Evolutionary conservation across 257 asterid genomes (phyloP), one percentile per base, ranked within the genome.

Genomic region (Rehmannia glutinosa): DNA sequence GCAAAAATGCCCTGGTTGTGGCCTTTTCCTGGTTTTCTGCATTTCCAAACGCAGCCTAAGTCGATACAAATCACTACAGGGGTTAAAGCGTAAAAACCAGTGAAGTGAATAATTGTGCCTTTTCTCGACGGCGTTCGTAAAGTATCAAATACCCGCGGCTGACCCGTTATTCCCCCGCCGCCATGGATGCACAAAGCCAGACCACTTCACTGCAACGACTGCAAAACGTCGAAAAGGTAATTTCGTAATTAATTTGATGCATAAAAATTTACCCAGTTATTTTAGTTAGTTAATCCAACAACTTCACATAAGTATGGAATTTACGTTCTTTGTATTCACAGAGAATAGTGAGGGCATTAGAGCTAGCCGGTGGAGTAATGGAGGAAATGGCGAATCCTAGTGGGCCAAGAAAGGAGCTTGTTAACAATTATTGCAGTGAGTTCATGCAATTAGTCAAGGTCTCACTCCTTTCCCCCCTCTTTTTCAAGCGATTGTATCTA

Each of bases 311-410:
- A 7, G 21, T 30, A n/a, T 12, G 13, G 15, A 20, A 12, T 53
- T 49, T 43, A 10, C 19, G 42, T 27, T 41, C 11, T 51, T 61
- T 46, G 30, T 36, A 1, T 42, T 56, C 13, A 55, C 83, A 93
- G 97, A 87, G 87, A 77, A 90, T 88, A 45, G 97, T 90, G 70
- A 86, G 95, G 86, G 93, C 84, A 42, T 67, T 90, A 74, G 96
- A 93, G 80, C 74, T 93, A 30, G 99, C 96, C 0, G 91, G 97
- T 50, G 87, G 86, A 53, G 92, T 90, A 53, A 93, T 93, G 97
- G 97, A 93, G 52, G 99, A 90, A 84, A 60, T 85, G 88, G 87
- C 94, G 11, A 88, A 54, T 78, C 96, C 95, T 17, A 86, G 89
- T 27, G 99, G 97, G 12, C 89, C 97, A 33, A 86, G 90, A 68